Base-by-base conservation (phyloP, 495 filamentous ascomycete genomes). In the Paragyromitra xinjiangensis region DNA sequence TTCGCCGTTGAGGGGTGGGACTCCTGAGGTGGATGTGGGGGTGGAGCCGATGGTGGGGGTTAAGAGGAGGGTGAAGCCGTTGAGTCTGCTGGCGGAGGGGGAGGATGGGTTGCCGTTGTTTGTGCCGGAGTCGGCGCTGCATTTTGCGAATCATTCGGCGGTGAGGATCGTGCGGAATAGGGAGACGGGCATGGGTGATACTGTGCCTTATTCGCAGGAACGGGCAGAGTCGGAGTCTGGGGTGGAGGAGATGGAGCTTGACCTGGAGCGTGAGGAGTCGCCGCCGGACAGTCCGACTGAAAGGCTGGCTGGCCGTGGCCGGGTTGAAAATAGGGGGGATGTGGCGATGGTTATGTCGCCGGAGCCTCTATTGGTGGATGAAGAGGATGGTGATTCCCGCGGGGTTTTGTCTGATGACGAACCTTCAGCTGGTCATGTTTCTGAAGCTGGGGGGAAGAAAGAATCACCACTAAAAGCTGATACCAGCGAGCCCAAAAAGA, bases 61-160 rank as follows among this genome's bases (percentile, higher is more conserved):
- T 7, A 26, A 29, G 24, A 69, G 48, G 24, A 39, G 56, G 26
- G 44, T 19, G 6, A 76, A 39, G 29, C 68, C 68, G 6, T 7
- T 76, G 26, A 39, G 45, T 37, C 37, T 76, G 7, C 73, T 76
- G n/a, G 26, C 45, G 24, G 16, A 66, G 14, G 7, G 24, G 2
- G 48, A 45, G 39, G 68, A 72, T 39, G 22, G n/a, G 40, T 34
- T 73, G 14, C 73, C 73, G 11, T 29, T 76, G 24, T 64, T 72
- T 64, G 68, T 76, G 14, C 50, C 45, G 3, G 39, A 59, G 12
- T 64, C 73, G 26, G 73, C 73, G 24, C 12, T 72, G 22, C 73
- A 73, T 22, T 63, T 76, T 8, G 8, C 14, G 1, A 19, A 6
- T 7, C 68, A 76, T 39, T 44, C 48, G 19, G 73, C 68, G 7